phyloP scores from a whole-genome alignment of 2,329 filamentous ascomycete genomes.

The Teratosphaeria epicoccoides region DNA sequence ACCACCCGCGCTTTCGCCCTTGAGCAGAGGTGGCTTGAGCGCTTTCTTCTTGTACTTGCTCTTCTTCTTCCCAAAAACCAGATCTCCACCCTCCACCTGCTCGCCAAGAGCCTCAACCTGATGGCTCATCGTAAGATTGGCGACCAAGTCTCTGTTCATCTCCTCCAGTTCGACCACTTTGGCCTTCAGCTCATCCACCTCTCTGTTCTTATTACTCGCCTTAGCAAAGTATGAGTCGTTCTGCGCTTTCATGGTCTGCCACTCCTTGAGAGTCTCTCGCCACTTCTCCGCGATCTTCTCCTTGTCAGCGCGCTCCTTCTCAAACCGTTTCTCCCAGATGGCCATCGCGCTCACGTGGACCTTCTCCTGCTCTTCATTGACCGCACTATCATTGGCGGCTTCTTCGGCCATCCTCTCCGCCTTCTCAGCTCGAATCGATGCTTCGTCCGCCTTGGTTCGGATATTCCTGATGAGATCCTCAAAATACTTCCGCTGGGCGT shows the following conservation, averaged over 20 bases:
- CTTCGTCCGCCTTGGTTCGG: constrained; percentile 75
- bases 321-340: background rate
- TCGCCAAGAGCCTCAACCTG: constrained; percentile 57
- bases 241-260: background rate
- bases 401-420: constrained; percentile 31
- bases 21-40: background rate
- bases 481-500: constrained; percentile 86
- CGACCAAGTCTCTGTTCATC: constrained; percentile 74
- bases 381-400: background rate
- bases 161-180: constrained; percentile 67
- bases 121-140: constrained; percentile 77
- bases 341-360: background rate
- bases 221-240: background rate
- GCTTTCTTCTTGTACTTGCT: constrained; percentile 36
- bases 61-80: constrained; percentile 48
- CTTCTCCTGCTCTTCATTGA: background rate
- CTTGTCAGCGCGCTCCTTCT: background rate
- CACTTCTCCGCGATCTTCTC: background rate
- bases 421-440: constrained; percentile 55
- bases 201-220: constrained; percentile 20
- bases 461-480: constrained; percentile 85
- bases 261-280: background rate
- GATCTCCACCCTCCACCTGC: constrained; percentile 54
- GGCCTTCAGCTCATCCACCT: constrained; percentile 27
- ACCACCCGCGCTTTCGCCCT: background rate